Evolutionary conservation across 441 rosid species (phyloP).

Genomic region (Erodium texanum): DNA sequence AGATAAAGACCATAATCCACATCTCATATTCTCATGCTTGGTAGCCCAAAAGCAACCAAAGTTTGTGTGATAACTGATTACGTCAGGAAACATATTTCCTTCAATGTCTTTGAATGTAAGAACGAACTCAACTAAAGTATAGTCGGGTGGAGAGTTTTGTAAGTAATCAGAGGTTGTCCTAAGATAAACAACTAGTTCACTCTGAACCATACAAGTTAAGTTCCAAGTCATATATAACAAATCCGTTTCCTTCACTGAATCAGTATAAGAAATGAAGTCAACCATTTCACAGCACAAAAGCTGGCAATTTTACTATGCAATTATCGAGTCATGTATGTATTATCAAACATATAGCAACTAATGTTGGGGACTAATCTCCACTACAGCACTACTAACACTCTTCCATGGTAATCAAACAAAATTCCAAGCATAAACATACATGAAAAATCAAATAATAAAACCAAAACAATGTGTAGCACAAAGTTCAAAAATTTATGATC

Average conservation of each 20-base stretch:
- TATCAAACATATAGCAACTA: not conserved
- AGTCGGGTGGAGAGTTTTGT: not conserved
- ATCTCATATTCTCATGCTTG: not conserved
- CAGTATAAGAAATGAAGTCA: not conserved
- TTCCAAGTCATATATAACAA: not conserved
- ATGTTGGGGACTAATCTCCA: not conserved
- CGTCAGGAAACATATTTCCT: too few species aligned
- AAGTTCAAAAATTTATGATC: too few species aligned
- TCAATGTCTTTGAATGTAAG: too few species aligned
- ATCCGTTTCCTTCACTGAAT: not conserved
- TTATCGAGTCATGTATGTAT: not conserved
- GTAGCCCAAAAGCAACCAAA: not conserved
- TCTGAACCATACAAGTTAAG: not conserved
- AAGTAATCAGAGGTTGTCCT: not conserved
- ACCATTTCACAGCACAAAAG: not conserved
- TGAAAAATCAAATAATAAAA: not conserved
- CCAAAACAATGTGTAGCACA: not conserved
- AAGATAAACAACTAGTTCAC: not conserved
- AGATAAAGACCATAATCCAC: not conserved
- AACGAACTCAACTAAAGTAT: not conserved
- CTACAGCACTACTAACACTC: not conserved
- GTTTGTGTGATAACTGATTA: not conserved
- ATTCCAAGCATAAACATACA: not conserved
- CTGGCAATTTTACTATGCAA: too few species aligned
- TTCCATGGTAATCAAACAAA: not conserved